Evolutionary conservation across 768 basidiomycete species (phyloP), one percentile per base, ranked within the genome.

Genomic region (Cyathus striatus): DNA sequence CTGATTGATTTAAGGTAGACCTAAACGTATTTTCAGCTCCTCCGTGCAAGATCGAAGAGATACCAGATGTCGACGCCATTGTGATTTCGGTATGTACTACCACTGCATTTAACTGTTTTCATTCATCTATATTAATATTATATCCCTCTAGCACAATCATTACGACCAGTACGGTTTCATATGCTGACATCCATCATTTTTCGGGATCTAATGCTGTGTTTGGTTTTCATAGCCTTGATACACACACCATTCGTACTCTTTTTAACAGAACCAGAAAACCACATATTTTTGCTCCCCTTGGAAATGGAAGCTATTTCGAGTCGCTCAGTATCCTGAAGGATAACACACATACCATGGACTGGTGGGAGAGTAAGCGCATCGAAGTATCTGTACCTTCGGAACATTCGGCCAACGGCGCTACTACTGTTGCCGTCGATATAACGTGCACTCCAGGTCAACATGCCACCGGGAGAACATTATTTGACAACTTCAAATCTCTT

Each of bases 371-470:
- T 6, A 64, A 63, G 42, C 60, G 64, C n/a, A 52, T 73, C 41
- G 59, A 69, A 13, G 50, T 69, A 26, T 48, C 58, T 18, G 34
- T 55, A 60, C 47, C 23, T 9, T n/a, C 36, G 9, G 24, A 41
- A 6, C 13, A 33, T 14, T 14, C 16, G 5, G 24, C n/a, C 6
- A 27, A 23, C 21, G 12, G 16, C 22, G 24, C 22, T 36, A 41
- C 6, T 40, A 49, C 6, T 3, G 49, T 58, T 13, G 40, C 62
- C 4, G 63, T 81, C 38, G 66, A 72, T 39, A 56, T 83, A 14
- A 78, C 75, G 1, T 80, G 78, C 55, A 79, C 78, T 1, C 83
- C 83, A 0, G 68, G 71, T 23, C 86, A 87, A 57, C 86, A 88
- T 59, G 71, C 75, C 48, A 75, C 79, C 3, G 74, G 72, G 2